These are phyloP conservation scores for Nemania sp. DNA, from an alignment of 2,329 filamentous ascomycete genomes.

Conservation along the genomic window DNA sequence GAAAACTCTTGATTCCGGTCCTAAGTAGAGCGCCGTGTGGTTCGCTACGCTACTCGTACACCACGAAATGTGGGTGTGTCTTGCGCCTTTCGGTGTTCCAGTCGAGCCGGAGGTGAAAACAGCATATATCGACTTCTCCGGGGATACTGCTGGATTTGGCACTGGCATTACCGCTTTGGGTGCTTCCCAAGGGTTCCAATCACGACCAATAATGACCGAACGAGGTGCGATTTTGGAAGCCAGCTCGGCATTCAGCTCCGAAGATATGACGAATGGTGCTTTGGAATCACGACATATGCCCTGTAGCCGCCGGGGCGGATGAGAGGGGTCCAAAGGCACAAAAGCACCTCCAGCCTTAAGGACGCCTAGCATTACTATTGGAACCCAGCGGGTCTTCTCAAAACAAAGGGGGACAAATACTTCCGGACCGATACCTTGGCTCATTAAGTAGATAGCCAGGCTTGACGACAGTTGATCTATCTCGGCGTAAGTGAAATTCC, in stretches of 20 bases:
- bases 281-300: constrained; percentile 19
- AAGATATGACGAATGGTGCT: constrained; percentile 30
- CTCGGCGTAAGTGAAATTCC: constrained; percentile 41
- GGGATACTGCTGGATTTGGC: background rate
- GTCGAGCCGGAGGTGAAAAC: constrained; percentile 71
- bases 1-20: constrained; percentile 34
- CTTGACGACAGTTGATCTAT: constrained; percentile 40
- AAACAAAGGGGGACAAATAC: constrained; percentile 36
- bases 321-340: constrained; percentile 42
- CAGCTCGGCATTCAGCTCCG: background rate
- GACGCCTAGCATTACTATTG: constrained; percentile 42
- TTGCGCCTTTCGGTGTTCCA: constrained; percentile 67
- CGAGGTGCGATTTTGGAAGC: background rate
- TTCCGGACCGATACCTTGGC: constrained; percentile 25
- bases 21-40: constrained; percentile 61
- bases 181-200: constrained; percentile 14
- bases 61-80: constrained; percentile 59
- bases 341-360: constrained; percentile 48
- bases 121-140: constrained; percentile 54
- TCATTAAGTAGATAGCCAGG: constrained; percentile 25
- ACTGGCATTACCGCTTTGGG: background rate
- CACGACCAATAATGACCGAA: background rate
- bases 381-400: constrained; percentile 35
- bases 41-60: constrained; percentile 62
- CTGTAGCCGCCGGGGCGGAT: constrained; percentile 31